Evolutionary conservation across 148 eudicot genomes (phyloP).

Genomic region (Persicaria tinctoria): DNA sequence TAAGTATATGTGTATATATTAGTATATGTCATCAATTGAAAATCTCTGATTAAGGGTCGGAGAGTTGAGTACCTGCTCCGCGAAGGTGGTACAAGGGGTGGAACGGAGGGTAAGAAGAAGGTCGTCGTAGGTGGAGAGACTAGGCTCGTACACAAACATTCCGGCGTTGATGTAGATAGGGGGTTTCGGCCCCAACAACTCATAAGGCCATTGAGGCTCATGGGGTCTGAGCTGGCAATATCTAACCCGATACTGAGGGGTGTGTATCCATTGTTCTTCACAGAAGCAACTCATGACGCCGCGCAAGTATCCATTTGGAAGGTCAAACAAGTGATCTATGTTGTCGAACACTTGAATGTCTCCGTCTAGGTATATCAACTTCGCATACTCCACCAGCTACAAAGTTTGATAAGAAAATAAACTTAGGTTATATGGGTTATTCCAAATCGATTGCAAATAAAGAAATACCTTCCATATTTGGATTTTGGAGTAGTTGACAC

Average conservation of each 20-base stretch:
- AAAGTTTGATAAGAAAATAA: not conserved
- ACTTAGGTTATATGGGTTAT: too few species aligned
- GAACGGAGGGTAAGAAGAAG: not conserved
- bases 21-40: too few species aligned
- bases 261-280: constrained; percentile 35
- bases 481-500: constrained; percentile 44
- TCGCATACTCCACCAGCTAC: constrained; percentile 49
- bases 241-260: constrained; percentile 39
- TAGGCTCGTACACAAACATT: not conserved
- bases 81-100: not conserved
- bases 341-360: constrained; percentile 50
- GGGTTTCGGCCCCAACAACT: not conserved
- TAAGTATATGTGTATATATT: too few species aligned
- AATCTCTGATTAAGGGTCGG: too few species aligned
- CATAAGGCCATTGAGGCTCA: constrained; percentile 10
- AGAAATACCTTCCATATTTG: constrained; percentile 34
- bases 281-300: constrained; percentile 54
- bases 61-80: constrained; percentile 39
- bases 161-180: not conserved
- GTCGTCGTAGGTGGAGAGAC: not conserved
- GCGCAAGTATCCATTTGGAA: constrained; percentile 35
- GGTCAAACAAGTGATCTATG: constrained; percentile 51
- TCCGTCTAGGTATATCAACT: constrained; percentile 54
- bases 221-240: constrained; percentile 40
- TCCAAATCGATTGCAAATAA: not conserved